phyloP scores from a whole-genome alignment of 1,139 yeast species.

The Sugiyamaella grinbergsii region DNA sequence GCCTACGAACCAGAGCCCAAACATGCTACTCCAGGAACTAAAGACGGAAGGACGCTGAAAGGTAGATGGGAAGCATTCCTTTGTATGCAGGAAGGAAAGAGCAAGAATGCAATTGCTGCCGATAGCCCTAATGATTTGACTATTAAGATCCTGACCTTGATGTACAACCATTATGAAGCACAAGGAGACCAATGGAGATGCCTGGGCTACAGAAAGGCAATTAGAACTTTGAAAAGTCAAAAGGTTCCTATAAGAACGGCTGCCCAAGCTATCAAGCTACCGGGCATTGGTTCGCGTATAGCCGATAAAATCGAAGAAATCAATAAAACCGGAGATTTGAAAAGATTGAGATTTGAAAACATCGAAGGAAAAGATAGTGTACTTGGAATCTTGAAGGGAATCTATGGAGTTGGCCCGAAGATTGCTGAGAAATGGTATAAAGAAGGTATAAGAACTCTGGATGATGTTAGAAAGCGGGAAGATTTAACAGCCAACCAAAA shows the following conservation, averaged over 20 bases:
- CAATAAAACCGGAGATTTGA: slow-evolving; percentile 46
- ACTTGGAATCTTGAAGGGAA: slow-evolving; percentile 47
- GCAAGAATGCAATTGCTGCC: neutral
- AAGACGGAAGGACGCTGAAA: slow-evolving; percentile 13
- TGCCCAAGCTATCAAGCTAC: slow-evolving; percentile 47
- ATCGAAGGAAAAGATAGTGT: slow-evolving; percentile 38
- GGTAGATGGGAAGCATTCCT: slow-evolving; percentile 21
- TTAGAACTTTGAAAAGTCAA: slow-evolving; percentile 43
- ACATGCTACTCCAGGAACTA: slow-evolving; percentile 1
- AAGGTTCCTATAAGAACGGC: slow-evolving; percentile 44
- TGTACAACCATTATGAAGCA: slow-evolving; percentile 46
- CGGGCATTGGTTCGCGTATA: slow-evolving; percentile 51
- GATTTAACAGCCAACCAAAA: slow-evolving; percentile 47
- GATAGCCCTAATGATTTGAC: slow-evolving; percentile 43
- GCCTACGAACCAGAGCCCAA: slow-evolving; percentile 1
- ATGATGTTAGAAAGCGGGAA: slow-evolving; percentile 44
- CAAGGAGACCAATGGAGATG: slow-evolving; percentile 50
- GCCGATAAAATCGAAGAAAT: slow-evolving; percentile 55
- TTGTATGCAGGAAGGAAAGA: slow-evolving; percentile 24
- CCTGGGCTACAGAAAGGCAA: slow-evolving; percentile 53
- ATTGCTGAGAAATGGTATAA: slow-evolving; percentile 51
- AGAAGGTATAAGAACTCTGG: slow-evolving; percentile 47
- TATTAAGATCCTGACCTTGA: slow-evolving; percentile 43
- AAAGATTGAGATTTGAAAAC: slow-evolving; percentile 42
- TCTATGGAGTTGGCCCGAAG: slow-evolving; percentile 57